Percentiles rank a stretch among this genome's conserved stretches.
Evolutionary conservation across 2,329 filamentous ascomycete genomes (phyloP).

Genomic region (Alternaria sp.): DNA sequence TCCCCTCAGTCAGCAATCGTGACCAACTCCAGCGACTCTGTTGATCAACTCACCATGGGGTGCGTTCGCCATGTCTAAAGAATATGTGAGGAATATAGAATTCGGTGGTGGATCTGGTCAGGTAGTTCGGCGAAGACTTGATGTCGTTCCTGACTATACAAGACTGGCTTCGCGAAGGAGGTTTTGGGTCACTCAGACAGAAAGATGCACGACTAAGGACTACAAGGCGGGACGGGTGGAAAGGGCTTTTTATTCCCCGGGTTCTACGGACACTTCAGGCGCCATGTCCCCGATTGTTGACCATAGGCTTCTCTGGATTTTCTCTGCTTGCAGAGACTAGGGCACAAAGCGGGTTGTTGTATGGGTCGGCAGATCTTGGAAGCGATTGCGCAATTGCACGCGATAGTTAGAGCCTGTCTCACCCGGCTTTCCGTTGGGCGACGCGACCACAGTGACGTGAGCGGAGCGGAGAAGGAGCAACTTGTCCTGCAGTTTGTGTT

Average conservation of each 20-base stretch:
- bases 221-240: slow-evolving; percentile 4
- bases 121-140: neutral
- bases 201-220: slow-evolving; percentile 10
- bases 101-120: neutral
- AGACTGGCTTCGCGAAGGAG: neutral
- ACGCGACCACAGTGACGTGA: slow-evolving; percentile 13
- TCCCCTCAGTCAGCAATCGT: slow-evolving; percentile 23
- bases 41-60: slow-evolving; percentile 54
- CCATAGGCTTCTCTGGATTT: slow-evolving; percentile 10
- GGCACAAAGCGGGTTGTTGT: slow-evolving; percentile 24
- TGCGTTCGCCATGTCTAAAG: slow-evolving; percentile 55
- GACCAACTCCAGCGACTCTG: neutral
- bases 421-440: slow-evolving; percentile 5
- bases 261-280: slow-evolving; percentile 2
- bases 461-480: slow-evolving; percentile 5
- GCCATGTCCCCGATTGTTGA: slow-evolving; percentile 11
- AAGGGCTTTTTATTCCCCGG: slow-evolving; percentile 18
- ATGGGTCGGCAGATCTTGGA: slow-evolving; percentile 43
- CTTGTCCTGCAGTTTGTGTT: neutral
- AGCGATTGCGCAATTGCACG: slow-evolving; percentile 49
- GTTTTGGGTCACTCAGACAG: slow-evolving; percentile 1
- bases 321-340: slow-evolving; percentile 26
- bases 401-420: slow-evolving; percentile 27
- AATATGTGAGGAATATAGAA: neutral
- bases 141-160: slow-evolving; percentile 1